Evolutionary conservation across 129 eudicot species (phyloP), one percentile per base, ranked within the genome.

Genomic region (Dittrichia graveolens): DNA sequence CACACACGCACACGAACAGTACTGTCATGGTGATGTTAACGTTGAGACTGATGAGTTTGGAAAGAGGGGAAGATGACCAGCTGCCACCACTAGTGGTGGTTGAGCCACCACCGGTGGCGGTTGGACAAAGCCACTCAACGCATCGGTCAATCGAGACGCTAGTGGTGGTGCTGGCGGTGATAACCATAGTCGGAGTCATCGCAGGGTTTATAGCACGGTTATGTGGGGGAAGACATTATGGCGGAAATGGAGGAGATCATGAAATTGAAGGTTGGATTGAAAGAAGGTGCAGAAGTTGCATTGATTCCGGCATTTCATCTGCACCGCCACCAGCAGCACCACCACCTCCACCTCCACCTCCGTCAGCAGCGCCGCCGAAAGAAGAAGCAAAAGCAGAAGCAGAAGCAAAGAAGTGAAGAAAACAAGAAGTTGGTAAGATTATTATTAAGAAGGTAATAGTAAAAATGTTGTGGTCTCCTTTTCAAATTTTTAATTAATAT

Each of bases 191-290:
- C 2, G 91, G 79, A 4, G 88, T 92, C 19, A 47, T 89, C 24
- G 96, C 98, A 16, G 96, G 96, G 49, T 78, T 92, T 70, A 80
- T 92, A 42, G 98, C 98, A 52, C 83, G 95, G 50, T 82, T 92
- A 19, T 92, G 97, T 73, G 96, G 96, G 8, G 97, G 97, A 8
- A 78, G 84, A 47, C 95, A 91, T 79, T 76, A 81, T 35, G 97
- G 89, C 3, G 89, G 91, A 53, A 58, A 74, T 5, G 96, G 89
- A 12, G 96, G 88, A 12, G 96, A 89, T 53, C 85, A 89, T 75
- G 96, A 90, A 43, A 58, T 84, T 42, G 96, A 91, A 78, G 97
- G 97, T 24, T 91, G 97, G 88, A 82, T 91, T 12, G 92, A 91
- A 67, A 84, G 83, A 19, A 88, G 82, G 62, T 88, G 97, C 77